Conservation (phyloP, 1,284 basidiomycete genomes). For the Cryptococcus sp. region DNA sequence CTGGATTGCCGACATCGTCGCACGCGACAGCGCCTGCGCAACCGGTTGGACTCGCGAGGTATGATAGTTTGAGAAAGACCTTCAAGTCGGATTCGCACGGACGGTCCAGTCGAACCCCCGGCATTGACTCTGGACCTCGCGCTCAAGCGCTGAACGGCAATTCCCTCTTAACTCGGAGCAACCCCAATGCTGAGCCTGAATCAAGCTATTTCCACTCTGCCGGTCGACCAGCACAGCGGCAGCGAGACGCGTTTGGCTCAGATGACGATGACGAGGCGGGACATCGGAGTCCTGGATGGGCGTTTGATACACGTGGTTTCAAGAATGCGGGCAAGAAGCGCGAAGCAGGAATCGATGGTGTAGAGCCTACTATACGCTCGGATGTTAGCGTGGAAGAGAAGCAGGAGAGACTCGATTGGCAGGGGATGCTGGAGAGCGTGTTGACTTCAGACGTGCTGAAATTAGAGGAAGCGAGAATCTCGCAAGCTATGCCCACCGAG, state of each 20-base stretch:
- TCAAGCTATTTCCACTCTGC: constrained; percentile 16
- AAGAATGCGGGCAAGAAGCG: neutral
- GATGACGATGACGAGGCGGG: constrained; percentile 19
- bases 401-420: constrained; percentile 86
- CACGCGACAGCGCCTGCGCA: constrained; percentile 1
- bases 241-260: constrained; percentile 6
- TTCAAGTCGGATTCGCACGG: too few relatives aligned
- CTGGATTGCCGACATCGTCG: neutral
- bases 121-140: too few relatives aligned
- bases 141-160: too few relatives aligned
- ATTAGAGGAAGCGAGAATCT: constrained; percentile 86
- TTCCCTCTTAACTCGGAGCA: too few relatives aligned
- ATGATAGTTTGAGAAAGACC: too few relatives aligned
- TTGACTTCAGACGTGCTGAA: constrained; percentile 89
- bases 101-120: too few relatives aligned
- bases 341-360: neutral
- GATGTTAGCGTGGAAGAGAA: constrained; percentile 59
- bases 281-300: constrained; percentile 16
- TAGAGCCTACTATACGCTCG: constrained; percentile 2
- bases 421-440: constrained; percentile 88
- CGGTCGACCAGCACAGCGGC: constrained; percentile 4
- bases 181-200: constrained; percentile 17
- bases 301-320: constrained; percentile 1
- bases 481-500: constrained; percentile 68
- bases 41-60: neutral